Evolutionary conservation across 345 rosid species (phyloP).

Genomic region (Bruguiera parviflora): DNA sequence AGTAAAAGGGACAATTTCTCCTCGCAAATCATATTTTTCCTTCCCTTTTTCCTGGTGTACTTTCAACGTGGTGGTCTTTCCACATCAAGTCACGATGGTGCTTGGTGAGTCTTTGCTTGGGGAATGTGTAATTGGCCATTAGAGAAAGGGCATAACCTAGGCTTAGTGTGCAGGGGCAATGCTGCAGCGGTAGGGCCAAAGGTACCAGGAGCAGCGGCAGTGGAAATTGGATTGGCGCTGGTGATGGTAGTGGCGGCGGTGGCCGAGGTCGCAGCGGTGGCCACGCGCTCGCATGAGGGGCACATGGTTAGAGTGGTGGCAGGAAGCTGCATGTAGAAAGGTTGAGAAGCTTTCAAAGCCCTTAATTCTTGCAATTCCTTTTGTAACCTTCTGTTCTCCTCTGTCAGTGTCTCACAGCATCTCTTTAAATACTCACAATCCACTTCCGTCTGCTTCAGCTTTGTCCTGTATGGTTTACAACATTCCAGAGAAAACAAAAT

Average conservation of each 20-base stretch:
- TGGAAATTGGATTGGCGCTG: background rate
- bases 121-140: conserved; percentile 15
- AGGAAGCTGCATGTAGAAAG: conserved; percentile 93
- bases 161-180: conserved; percentile 20
- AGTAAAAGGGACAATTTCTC: background rate
- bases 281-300: conserved; percentile 94
- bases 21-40: background rate
- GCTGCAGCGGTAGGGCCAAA: conserved; percentile 2
- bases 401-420: conserved; percentile 81
- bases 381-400: conserved; percentile 87
- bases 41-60: background rate
- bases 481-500: background rate
- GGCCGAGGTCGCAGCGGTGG: conserved; percentile 45
- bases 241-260: conserved; percentile 9
- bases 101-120: conserved; percentile 29
- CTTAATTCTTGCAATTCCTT: conserved; percentile 80
- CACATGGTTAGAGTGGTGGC: conserved; percentile 99
- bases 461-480: conserved; percentile 48
- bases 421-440: conserved; percentile 90
- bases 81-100: conserved; percentile 26
- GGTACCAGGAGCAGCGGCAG: background rate
- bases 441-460: conserved; percentile 90
- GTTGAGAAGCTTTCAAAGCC: conserved; percentile 74
- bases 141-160: conserved; percentile 33
- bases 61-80: background rate